Evolutionary conservation across 495 filamentous ascomycete genomes (phyloP).

Genomic region (Articulospora tetracladia): DNA sequence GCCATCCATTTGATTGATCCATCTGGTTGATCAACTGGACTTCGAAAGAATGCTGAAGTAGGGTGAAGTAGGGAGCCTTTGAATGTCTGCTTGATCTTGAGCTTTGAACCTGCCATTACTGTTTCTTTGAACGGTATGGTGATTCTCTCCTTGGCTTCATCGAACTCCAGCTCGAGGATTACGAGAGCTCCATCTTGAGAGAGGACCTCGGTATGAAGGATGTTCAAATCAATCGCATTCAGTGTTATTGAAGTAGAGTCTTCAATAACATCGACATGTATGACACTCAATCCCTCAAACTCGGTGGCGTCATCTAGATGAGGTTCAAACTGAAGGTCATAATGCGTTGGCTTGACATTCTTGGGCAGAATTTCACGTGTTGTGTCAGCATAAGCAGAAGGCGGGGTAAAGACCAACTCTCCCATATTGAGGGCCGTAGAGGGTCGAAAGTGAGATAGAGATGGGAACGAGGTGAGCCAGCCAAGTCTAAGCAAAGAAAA

Average conservation of each 20-base stretch:
- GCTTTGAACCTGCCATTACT: conserved; percentile 54
- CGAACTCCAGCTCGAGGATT: conserved; percentile 43
- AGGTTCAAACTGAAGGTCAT: conserved; percentile 64
- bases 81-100: conserved; percentile 55
- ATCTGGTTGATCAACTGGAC: conserved; percentile 53
- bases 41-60: conserved; percentile 53
- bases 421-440: no score
- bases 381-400: neutral
- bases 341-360: conserved; percentile 65
- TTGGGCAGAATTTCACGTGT: conserved; percentile 41
- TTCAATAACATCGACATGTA: conserved; percentile 62
- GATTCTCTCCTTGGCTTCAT: conserved; percentile 57
- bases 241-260: conserved; percentile 62
- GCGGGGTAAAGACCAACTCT: no score
- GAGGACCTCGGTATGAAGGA: conserved; percentile 51
- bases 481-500: no score
- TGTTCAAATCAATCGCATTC: conserved; percentile 61
- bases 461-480: no score
- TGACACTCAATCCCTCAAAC: conserved; percentile 59
- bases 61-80: conserved; percentile 39
- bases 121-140: conserved; percentile 56
- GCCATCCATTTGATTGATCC: conserved; percentile 58
- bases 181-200: conserved; percentile 36
- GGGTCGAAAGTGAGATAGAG: no score
- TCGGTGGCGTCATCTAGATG: conserved; percentile 56